A percentile compares a stretch with the other conserved stretches of the same genome.
Evolutionary conservation across 2,329 filamentous ascomycete species (phyloP).

Genomic region (Colletotrichum sp.): DNA sequence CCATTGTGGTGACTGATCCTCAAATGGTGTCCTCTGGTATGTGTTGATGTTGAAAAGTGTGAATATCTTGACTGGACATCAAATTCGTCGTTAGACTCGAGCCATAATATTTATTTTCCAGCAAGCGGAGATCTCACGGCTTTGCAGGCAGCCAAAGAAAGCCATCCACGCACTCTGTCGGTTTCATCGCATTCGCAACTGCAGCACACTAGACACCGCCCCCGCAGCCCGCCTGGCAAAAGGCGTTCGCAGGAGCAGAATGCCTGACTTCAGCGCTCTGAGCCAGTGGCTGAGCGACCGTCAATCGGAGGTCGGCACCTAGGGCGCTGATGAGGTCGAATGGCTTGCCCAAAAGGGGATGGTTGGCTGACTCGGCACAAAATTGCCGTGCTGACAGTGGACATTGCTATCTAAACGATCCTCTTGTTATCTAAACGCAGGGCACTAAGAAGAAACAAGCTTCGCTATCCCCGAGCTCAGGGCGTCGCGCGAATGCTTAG

Average conservation of each 20-base stretch:
- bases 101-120: not conserved
- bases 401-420: not conserved
- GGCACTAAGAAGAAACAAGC: constrained; percentile 16
- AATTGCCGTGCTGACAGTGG: not conserved
- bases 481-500: not conserved
- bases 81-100: not conserved
- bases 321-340: not conserved
- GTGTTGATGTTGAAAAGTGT: not conserved
- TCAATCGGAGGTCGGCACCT: not conserved
- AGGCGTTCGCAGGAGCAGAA: not conserved
- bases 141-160: not conserved
- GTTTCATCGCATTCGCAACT: not conserved
- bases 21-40: not conserved
- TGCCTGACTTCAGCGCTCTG: not conserved
- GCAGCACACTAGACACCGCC: not conserved
- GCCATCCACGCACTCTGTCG: not conserved
- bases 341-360: not conserved
- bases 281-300: not conserved
- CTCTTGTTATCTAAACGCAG: not conserved
- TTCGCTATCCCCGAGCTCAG: not conserved
- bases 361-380: not conserved
- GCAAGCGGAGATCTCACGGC: not conserved
- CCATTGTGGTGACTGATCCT: not conserved
- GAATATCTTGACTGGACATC: not conserved
- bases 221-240: not conserved